Percentiles rank a stretch among this genome's conserved stretches.
phyloP scores from a whole-genome alignment of 2,329 filamentous ascomycete genomes.

The Ophidiomyces ophidiicola region DNA sequence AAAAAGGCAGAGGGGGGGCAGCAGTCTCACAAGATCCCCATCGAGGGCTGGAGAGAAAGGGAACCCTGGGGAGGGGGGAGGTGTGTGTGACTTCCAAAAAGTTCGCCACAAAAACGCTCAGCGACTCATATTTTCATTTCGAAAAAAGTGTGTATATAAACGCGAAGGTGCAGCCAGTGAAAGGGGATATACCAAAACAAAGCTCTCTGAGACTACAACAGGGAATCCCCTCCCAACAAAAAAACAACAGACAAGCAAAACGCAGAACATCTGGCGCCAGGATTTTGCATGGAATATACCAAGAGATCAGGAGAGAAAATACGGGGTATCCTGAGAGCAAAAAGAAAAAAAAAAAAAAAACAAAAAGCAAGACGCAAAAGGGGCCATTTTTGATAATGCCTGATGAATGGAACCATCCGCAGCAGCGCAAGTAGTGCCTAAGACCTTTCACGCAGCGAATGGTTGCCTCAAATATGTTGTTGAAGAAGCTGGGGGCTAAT shows the following conservation, averaged over 20 bases:
- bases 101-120: neutral
- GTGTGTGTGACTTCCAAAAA: neutral
- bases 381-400: conserved; percentile 2
- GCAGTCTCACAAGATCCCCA: neutral
- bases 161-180: conserved; percentile 4
- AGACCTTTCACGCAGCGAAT: neutral
- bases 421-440: too few relatives aligned
- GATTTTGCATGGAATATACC: conserved; percentile 4
- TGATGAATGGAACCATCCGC: too few relatives aligned
- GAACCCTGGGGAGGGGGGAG: too few relatives aligned
- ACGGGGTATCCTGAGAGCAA: conserved; percentile 2
- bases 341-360: neutral
- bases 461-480: conserved; percentile 28
- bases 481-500: conserved; percentile 33
- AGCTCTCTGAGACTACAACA: neutral
- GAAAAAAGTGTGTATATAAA: neutral
- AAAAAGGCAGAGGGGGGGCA: too few relatives aligned
- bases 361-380: neutral
- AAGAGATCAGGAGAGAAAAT: neutral
- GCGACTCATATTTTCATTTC: conserved; percentile 4
- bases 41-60: neutral
- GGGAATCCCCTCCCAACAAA: too few relatives aligned
- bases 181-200: conserved; percentile 4
- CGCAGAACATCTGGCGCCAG: conserved; percentile 1
- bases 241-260: neutral